phyloP scores from a whole-genome alignment of 1,284 basidiomycete species.

The Pseudozyma pruni region DNA sequence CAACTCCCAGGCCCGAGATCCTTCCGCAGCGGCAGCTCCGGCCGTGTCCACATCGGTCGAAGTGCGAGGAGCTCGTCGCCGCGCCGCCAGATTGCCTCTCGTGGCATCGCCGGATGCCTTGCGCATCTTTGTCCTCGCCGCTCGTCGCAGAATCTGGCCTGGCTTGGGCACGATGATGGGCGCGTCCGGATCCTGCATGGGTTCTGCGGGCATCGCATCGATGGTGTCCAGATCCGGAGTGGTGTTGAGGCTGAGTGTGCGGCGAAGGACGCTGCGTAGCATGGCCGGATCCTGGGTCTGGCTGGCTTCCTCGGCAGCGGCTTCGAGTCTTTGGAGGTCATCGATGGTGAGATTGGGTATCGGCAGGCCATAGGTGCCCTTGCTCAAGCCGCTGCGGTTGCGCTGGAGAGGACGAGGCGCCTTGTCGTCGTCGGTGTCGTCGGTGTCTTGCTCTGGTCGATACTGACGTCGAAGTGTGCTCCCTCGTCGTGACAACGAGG shows the following conservation, averaged over 20 bases:
- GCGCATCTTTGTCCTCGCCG: constrained; percentile 92
- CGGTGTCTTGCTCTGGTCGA: constrained; percentile 76
- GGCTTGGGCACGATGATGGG: constrained; percentile 89
- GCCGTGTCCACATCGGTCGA: constrained; percentile 18
- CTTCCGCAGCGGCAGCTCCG: constrained; percentile 15
- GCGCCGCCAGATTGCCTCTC: constrained; percentile 31
- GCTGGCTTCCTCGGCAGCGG: constrained; percentile 81
- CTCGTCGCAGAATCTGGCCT: constrained; percentile 86
- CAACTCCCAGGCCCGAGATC: constrained; percentile 42
- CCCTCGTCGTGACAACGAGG: constrained; percentile 57
- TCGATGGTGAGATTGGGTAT: constrained; percentile 80
- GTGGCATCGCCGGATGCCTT: constrained; percentile 85
- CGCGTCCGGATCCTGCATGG: constrained; percentile 80
- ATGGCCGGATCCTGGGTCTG: constrained; percentile 83
- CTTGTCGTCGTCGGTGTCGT: constrained; percentile 72
- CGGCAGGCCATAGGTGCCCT: constrained; percentile 22
- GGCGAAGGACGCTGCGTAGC: constrained; percentile 81
- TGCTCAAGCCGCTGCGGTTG: constrained; percentile 37
- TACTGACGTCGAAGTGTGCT: constrained; percentile 67
- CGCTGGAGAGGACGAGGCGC: constrained; percentile 31
- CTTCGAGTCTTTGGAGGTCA: constrained; percentile 91
- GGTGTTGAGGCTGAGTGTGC: constrained; percentile 82
- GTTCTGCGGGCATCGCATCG: constrained; percentile 34
- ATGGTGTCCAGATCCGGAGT: constrained; percentile 35
- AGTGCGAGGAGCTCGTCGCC: constrained; percentile 24